phyloP scores from a whole-genome alignment of 2,329 filamentous ascomycete species.

The Ceratocystis cacaofunesta region DNA sequence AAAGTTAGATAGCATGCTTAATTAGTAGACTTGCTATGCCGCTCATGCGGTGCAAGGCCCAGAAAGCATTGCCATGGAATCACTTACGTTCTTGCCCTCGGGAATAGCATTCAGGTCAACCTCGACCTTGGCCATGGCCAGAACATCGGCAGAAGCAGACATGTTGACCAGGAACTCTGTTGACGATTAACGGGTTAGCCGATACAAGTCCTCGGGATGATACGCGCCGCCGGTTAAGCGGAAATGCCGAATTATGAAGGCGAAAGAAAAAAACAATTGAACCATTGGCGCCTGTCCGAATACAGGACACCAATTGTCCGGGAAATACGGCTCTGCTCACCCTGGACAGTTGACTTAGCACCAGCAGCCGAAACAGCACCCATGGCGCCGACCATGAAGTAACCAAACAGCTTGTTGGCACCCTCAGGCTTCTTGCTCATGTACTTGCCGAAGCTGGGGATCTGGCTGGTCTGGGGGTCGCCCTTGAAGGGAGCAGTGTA shows the following conservation, averaged over 20 bases:
- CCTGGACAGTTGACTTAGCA: constrained; percentile 95
- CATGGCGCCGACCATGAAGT: constrained; percentile 97
- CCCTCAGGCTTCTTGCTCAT: constrained; percentile 51
- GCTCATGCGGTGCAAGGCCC: too few species aligned
- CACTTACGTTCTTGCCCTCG: constrained; percentile 94
- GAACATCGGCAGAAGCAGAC: constrained; percentile 94
- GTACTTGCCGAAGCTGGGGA: constrained; percentile 87
- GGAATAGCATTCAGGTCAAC: constrained; percentile 84
- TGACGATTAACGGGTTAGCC: constrained; percentile 15
- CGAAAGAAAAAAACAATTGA: constrained; percentile 18
- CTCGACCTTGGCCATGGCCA: constrained; percentile 99
- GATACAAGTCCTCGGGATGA: constrained; percentile 17
- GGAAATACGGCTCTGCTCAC: constrained; percentile 39
- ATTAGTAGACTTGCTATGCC: neutral
- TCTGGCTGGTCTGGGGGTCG: constrained; percentile 45
- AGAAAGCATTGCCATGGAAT: neutral
- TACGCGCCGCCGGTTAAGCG: neutral
- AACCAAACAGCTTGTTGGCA: constrained; percentile 77
- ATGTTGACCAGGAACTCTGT: constrained; percentile 99
- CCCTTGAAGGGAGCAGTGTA: constrained; percentile 53
- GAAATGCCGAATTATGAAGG: neutral
- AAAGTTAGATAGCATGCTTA: neutral
- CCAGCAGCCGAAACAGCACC: constrained; percentile 83
- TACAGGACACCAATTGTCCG: constrained; percentile 6
- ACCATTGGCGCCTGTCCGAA: constrained; percentile 1